Conservation (phyloP, 1,284 basidiomycete genomes). For the Dichomitus squalens region DNA sequence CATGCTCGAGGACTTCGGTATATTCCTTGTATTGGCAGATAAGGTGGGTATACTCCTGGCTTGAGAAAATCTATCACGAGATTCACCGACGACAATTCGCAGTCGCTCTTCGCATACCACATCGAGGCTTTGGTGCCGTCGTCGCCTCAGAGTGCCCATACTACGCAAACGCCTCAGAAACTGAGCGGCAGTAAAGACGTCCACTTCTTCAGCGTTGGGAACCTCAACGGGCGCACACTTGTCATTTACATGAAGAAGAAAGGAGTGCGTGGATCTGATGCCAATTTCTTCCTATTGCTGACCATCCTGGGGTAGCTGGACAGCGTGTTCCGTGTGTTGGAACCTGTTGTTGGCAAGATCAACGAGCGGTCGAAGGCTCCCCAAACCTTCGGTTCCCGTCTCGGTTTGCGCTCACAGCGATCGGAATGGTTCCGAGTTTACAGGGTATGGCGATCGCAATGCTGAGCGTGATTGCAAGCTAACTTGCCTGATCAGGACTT, state of each 20-base stretch:
- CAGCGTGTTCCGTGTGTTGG: conserved; percentile 91
- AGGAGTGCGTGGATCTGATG: conserved; percentile 60
- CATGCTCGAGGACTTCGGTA: conserved; percentile 92
- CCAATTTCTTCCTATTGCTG: neutral
- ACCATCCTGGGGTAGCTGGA: conserved; percentile 55
- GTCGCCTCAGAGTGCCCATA: conserved; percentile 61
- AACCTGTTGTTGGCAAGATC: conserved; percentile 87
- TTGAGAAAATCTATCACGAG: neutral
- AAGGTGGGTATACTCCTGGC: conserved; percentile 54
- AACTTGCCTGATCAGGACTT: conserved; percentile 62
- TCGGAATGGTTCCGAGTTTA: conserved; percentile 94
- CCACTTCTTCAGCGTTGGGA: conserved; percentile 92
- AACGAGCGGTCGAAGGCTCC: conserved; percentile 72
- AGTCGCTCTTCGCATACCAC: conserved; percentile 87
- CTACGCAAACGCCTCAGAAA: conserved; percentile 80
- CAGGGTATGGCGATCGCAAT: conserved; percentile 48
- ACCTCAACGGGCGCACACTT: conserved; percentile 80
- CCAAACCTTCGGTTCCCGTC: conserved; percentile 67
- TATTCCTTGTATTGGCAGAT: conserved; percentile 93
- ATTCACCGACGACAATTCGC: neutral
- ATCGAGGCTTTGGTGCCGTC: conserved; percentile 95
- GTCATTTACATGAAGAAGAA: conserved; percentile 97
- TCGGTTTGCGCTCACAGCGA: conserved; percentile 75
- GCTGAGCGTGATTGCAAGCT: neutral
- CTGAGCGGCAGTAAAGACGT: conserved; percentile 90